Evolutionary conservation across 257 asterid genomes (phyloP).

Genomic region (Solanum pinnatisectum): DNA sequence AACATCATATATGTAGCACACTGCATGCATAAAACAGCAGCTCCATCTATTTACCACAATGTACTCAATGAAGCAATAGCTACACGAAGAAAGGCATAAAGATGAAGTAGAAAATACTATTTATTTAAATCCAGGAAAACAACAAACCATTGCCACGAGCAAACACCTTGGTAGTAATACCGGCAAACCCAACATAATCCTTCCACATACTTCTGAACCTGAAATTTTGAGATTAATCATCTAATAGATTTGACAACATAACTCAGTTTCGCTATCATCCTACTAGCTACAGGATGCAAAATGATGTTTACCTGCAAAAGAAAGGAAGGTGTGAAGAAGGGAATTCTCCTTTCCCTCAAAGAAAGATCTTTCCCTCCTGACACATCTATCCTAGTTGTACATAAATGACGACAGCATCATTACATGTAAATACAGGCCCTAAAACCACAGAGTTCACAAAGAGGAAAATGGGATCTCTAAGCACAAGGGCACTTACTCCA

Average conservation of each 20-base stretch:
- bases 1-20: neutral
- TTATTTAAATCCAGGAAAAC: neutral
- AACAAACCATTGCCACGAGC: conserved; percentile 97
- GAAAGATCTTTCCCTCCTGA: neutral
- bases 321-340: neutral
- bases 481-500: neutral
- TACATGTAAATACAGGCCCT: neutral
- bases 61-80: neutral
- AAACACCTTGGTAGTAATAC: conserved; percentile 96
- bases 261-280: neutral
- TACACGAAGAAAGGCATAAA: neutral
- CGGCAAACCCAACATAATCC: conserved; percentile 99
- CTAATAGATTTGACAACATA: neutral
- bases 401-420: neutral
- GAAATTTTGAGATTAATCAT: conserved; percentile 21
- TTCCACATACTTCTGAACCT: conserved; percentile 88
- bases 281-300: neutral
- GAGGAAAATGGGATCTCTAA: neutral
- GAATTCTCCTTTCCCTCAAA: neutral
- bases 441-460: neutral
- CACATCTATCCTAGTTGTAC: neutral
- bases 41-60: neutral
- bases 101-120: neutral
- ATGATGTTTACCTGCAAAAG: neutral
- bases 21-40: neutral